Percentiles rank a stretch among this genome's conserved stretches.
Evolutionary conservation across 1,284 basidiomycete genomes (phyloP).

Genomic region (Abortiporus biennis): DNA sequence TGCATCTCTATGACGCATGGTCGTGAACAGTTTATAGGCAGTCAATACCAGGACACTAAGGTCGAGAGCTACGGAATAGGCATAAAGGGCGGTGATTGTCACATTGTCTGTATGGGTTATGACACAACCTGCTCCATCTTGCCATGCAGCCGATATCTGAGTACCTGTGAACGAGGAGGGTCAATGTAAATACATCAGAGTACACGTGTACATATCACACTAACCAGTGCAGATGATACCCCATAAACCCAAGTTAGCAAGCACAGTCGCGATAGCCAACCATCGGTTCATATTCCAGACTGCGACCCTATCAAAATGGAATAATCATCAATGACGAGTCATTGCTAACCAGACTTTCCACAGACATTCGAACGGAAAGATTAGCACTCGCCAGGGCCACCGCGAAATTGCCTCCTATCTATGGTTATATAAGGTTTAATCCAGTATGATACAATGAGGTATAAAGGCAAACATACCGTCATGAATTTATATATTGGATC

Average conservation of each 20-base stretch:
- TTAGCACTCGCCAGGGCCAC: too few relatives aligned
- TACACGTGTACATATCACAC: background rate
- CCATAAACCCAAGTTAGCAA: conserved; percentile 5
- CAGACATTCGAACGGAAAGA: too few relatives aligned
- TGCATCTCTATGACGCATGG: conserved; percentile 17
- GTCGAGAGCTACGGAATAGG: conserved; percentile 13
- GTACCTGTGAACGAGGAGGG: conserved; percentile 33
- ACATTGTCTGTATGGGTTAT: conserved; percentile 38
- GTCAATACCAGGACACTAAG: conserved; percentile 16
- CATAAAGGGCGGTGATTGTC: conserved; percentile 32
- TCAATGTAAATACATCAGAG: background rate
- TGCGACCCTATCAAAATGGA: background rate
- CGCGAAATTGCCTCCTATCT: too few relatives aligned
- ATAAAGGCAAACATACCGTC: too few relatives aligned
- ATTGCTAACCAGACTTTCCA: too few relatives aligned
- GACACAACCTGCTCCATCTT: conserved; percentile 42
- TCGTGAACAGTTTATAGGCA: conserved; percentile 41
- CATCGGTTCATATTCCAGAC: conserved; percentile 1
- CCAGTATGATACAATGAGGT: too few relatives aligned
- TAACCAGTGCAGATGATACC: conserved; percentile 2
- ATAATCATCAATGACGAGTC: too few relatives aligned
- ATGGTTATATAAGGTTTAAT: too few relatives aligned
- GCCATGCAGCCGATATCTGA: conserved; percentile 46
- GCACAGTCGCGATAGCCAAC: background rate
- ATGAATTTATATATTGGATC: too few relatives aligned